These are phyloP conservation scores for Iris pallida DNA, from an alignment of 116 monocot species.

Conservation along the genomic window DNA sequence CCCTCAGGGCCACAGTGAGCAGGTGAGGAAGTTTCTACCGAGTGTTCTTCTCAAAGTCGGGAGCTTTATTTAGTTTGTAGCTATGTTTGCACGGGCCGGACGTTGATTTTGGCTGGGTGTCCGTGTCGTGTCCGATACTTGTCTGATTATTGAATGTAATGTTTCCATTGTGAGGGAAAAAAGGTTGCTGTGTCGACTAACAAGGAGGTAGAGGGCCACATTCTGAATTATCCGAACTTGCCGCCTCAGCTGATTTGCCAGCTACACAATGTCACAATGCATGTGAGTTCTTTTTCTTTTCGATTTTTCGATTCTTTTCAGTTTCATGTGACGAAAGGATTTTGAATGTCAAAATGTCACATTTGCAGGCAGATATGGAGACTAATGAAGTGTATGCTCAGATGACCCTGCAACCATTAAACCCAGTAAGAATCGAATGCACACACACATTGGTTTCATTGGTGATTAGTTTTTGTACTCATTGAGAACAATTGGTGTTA, in stretches of 20 bases:
- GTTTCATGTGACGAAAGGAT: neutral
- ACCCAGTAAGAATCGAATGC: conserved; percentile 32
- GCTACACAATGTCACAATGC: conserved; percentile 89
- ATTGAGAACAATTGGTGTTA: neutral
- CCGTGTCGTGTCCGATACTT: too few species aligned
- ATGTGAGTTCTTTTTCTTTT: conserved; percentile 54
- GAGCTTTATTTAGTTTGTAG: neutral
- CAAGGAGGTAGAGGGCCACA: conserved; percentile 38
- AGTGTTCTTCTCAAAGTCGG: too few species aligned
- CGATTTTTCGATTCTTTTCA: neutral
- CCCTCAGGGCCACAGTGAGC: conserved; percentile 91
- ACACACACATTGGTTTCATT: neutral
- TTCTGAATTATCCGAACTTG: conserved; percentile 35
- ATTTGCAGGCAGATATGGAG: conserved; percentile 79
- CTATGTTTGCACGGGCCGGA: too few species aligned
- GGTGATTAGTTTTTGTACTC: neutral
- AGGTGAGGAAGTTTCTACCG: too few species aligned
- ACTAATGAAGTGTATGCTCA: conserved; percentile 92
- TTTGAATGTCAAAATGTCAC: neutral
- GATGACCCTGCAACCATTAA: conserved; percentile 92
- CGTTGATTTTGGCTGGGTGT: too few species aligned
- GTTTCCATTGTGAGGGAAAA: neutral
- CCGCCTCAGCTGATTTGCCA: conserved; percentile 50
- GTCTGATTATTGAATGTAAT: neutral
- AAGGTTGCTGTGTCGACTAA: conserved; percentile 42